Conservation (phyloP, 768 basidiomycete genomes). For the Crassisporium funariophilum region DNA sequence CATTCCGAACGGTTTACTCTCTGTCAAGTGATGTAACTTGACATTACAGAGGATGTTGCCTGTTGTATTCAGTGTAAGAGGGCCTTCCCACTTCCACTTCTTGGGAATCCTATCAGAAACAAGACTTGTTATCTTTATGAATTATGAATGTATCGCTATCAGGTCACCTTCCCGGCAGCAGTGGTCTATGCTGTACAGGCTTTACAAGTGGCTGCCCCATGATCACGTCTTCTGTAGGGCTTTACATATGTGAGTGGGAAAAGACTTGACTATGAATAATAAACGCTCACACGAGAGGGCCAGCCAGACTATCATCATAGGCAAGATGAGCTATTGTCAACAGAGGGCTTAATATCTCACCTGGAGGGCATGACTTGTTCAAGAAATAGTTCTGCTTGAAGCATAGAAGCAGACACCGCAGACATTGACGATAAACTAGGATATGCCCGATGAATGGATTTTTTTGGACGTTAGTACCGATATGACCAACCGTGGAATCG, state of each 20-base stretch:
- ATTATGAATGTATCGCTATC: no score
- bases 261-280: background rate
- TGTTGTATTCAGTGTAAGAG: conserved; percentile 44
- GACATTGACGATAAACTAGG: background rate
- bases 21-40: conserved; percentile 46
- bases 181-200: conserved; percentile 16
- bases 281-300: conserved; percentile 32
- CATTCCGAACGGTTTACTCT: conserved; percentile 41
- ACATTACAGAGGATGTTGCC: conserved; percentile 49
- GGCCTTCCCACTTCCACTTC: conserved; percentile 68
- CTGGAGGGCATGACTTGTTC: background rate
- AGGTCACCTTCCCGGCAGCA: conserved; percentile 24
- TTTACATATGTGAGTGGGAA: conserved; percentile 8
- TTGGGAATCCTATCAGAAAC: conserved; percentile 49
- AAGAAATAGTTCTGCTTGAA: background rate
- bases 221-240: conserved; percentile 23
- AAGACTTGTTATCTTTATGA: no score
- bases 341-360: no score
- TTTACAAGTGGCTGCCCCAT: conserved; percentile 25
- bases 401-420: background rate
- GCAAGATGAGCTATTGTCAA: no score
- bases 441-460: no score
- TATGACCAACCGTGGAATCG: no score
- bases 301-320: conserved; percentile 35
- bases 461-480: no score